Evolutionary conservation across 2,329 filamentous ascomycete genomes (phyloP).

Genomic region (Apiospora hydei): DNA sequence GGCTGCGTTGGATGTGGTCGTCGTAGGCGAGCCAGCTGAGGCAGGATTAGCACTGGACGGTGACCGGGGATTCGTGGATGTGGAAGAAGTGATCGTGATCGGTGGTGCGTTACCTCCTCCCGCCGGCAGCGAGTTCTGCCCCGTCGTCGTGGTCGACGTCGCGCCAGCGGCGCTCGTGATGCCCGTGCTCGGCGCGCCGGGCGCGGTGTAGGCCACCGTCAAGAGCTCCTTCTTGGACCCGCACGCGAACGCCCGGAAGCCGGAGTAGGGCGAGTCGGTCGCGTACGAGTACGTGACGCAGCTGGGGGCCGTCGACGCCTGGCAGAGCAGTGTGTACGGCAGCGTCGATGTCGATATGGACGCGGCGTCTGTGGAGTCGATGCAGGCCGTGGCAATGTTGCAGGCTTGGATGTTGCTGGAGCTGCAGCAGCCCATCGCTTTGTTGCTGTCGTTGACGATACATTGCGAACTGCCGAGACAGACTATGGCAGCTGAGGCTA

Average conservation of each 20-base stretch:
- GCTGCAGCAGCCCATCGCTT: constrained; percentile 40
- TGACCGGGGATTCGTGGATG: background rate
- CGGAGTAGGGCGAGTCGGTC: constrained; percentile 37
- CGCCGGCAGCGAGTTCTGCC: background rate
- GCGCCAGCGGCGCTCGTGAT: background rate
- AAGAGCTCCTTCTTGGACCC: constrained; percentile 34
- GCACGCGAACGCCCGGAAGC: constrained; percentile 39
- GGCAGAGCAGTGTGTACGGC: constrained; percentile 23
- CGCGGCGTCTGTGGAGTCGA: constrained; percentile 33
- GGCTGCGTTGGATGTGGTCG: background rate
- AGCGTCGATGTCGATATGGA: constrained; percentile 3
- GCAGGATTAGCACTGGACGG: constrained; percentile 14
- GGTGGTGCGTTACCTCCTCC: constrained; percentile 9
- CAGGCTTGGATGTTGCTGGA: constrained; percentile 33
- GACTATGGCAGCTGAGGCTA: constrained; percentile 21
- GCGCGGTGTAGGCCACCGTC: constrained; percentile 32
- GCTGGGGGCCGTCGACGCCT: constrained; percentile 32
- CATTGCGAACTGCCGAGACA: constrained; percentile 36
- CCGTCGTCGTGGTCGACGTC: background rate
- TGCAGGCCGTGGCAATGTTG: constrained; percentile 38
- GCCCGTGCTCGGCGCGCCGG: background rate
- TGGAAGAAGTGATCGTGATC: background rate
- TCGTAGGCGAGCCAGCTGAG: background rate
- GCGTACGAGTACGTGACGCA: constrained; percentile 42
- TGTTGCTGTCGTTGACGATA: constrained; percentile 28